Conservation (phyloP, 192 early-diverging fungal species). For the Entomortierella parvispora region DNA sequence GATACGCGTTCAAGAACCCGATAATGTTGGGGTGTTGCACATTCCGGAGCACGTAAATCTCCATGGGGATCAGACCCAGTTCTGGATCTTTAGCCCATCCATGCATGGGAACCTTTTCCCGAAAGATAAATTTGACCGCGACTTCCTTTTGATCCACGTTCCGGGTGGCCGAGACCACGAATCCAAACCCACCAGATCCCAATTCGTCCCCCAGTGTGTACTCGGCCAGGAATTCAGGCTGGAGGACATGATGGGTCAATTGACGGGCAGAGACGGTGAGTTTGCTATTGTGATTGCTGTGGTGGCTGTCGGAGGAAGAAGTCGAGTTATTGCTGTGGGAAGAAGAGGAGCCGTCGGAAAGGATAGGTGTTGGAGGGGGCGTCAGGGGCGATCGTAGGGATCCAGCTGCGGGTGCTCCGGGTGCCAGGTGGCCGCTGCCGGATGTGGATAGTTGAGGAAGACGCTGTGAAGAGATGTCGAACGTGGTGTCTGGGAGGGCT, state of each 20-base stretch:
- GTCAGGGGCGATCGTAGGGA: constrained; percentile 34
- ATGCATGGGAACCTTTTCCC: constrained; percentile 61
- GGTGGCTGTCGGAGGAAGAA: too few species aligned
- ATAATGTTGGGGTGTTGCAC: constrained; percentile 66
- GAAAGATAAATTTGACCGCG: constrained; percentile 76
- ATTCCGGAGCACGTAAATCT: constrained; percentile 69
- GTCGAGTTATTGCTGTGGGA: neutral
- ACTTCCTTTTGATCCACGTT: constrained; percentile 61
- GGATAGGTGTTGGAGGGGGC: constrained; percentile 44
- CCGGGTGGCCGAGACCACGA: constrained; percentile 72
- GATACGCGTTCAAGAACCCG: constrained; percentile 62
- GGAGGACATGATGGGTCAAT: constrained; percentile 54
- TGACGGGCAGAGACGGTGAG: constrained; percentile 53
- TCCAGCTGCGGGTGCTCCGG: constrained; percentile 15
- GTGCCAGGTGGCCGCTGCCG: constrained; percentile 18
- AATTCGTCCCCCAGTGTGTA: constrained; percentile 69
- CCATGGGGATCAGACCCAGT: constrained; percentile 68
- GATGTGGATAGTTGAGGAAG: constrained; percentile 28
- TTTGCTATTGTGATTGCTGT: constrained; percentile 12
- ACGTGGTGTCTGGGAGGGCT: constrained; percentile 23
- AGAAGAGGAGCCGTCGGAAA: constrained; percentile 31
- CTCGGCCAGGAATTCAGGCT: constrained; percentile 56
- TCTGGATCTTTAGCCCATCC: constrained; percentile 64
- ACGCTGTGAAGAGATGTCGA: constrained; percentile 21
- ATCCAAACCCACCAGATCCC: constrained; percentile 81